These are phyloP conservation scores for Leccinellum albellum DNA, from an alignment of 768 basidiomycete species.

Conservation along the genomic window DNA sequence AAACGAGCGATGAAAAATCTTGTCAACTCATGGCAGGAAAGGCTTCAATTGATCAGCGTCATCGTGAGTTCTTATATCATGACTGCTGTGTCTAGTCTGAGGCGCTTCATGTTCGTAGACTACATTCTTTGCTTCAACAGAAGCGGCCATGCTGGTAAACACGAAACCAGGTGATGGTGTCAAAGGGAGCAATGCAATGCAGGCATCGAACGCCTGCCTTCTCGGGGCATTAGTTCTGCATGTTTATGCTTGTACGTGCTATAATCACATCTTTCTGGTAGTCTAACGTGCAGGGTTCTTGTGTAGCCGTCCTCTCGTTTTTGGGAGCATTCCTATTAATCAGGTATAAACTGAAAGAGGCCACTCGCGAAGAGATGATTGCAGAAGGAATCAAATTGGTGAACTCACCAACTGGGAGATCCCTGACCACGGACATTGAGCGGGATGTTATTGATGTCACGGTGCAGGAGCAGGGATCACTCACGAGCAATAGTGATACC, in stretches of 20 bases:
- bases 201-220: slow-evolving; percentile 44
- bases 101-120: slow-evolving; percentile 35
- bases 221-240: slow-evolving; percentile 54
- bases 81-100: background rate
- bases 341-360: slow-evolving; percentile 52
- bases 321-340: slow-evolving; percentile 54
- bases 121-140: slow-evolving; percentile 59
- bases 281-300: background rate
- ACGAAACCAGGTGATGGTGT: slow-evolving; percentile 31
- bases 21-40: slow-evolving; percentile 60
- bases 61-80: slow-evolving; percentile 39
- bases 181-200: slow-evolving; percentile 13
- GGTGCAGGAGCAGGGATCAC: background rate
- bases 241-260: slow-evolving; percentile 42
- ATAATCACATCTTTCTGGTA: background rate
- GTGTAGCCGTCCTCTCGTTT: slow-evolving; percentile 44
- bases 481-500: background rate
- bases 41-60: slow-evolving; percentile 56
- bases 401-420: slow-evolving; percentile 20
- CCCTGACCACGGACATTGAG: slow-evolving; percentile 12
- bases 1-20: slow-evolving; percentile 47
- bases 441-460: background rate
- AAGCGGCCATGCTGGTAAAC: slow-evolving; percentile 49
- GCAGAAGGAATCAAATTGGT: slow-evolving; percentile 28
- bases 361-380: slow-evolving; percentile 44